Percentiles rank a stretch among this genome's conserved stretches.
These are phyloP conservation scores for Pseudogymnoascus sp. DNA, from an alignment of 2,329 filamentous ascomycete genomes.

Conservation along the genomic window DNA sequence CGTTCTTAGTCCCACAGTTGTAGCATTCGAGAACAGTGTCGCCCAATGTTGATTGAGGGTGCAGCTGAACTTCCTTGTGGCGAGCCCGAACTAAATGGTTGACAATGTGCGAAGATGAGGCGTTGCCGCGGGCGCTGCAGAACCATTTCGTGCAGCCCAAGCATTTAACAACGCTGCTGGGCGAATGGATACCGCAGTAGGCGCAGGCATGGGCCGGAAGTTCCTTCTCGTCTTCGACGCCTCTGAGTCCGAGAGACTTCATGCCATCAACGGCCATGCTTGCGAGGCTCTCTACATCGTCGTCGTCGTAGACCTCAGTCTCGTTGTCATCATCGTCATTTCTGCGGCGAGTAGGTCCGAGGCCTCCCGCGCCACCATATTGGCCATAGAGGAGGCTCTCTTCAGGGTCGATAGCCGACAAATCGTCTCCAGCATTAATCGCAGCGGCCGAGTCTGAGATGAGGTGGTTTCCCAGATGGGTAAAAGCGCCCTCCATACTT, in stretches of 20 bases:
- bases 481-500: constrained; percentile 79
- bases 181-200: constrained; percentile 97
- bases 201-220: constrained; percentile 92
- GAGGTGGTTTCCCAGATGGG: constrained; percentile 77
- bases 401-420: constrained; percentile 65
- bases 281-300: constrained; percentile 65
- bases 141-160: constrained; percentile 97
- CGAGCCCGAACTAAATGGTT: constrained; percentile 95
- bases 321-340: constrained; percentile 82
- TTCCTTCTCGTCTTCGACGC: constrained; percentile 78
- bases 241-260: constrained; percentile 53
- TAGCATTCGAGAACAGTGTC: constrained; percentile 98
- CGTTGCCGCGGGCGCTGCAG: constrained; percentile 93
- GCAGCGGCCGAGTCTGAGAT: constrained; percentile 76
- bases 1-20: constrained; percentile 99
- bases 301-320: constrained; percentile 74
- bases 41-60: constrained; percentile 84
- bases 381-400: constrained; percentile 73
- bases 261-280: constrained; percentile 74
- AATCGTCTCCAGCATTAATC: constrained; percentile 78
- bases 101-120: constrained; percentile 94
- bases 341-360: constrained; percentile 42
- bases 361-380: constrained; percentile 50
- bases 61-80: constrained; percentile 97
- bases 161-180: constrained; percentile 92